Evolutionary conservation across 352 stramenopile genomes (phyloP).

Genomic region (Phytophthora rubi): DNA sequence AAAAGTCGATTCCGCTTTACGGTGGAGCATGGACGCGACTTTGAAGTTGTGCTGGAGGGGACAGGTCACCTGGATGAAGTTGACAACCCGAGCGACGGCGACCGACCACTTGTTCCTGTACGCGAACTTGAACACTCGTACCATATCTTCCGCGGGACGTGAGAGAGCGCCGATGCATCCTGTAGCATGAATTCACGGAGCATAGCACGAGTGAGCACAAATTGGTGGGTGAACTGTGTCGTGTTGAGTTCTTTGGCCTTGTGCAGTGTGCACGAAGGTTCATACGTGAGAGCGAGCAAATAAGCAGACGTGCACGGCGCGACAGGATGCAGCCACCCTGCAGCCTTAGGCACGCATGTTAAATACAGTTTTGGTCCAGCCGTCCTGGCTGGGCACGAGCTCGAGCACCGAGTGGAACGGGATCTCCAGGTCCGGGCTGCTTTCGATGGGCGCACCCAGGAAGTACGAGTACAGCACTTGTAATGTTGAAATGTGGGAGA

Average conservation of each 20-base stretch:
- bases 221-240: conserved; percentile 17
- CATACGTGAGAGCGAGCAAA: conserved; percentile 23
- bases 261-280: conserved; percentile 17
- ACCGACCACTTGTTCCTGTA: conserved; percentile 49
- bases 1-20: conserved; percentile 72
- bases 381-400: conserved; percentile 79
- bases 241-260: conserved; percentile 30
- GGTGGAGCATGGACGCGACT: conserved; percentile 66
- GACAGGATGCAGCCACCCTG: conserved; percentile 15
- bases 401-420: conserved; percentile 87
- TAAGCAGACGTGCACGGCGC: conserved; percentile 17
- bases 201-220: conserved; percentile 26
- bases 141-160: conserved; percentile 54
- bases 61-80: conserved; percentile 69
- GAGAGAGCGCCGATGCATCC: background rate
- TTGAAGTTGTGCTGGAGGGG: conserved; percentile 78
- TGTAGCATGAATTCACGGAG: conserved; percentile 21
- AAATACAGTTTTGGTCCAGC: conserved; percentile 88
- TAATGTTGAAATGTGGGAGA: conserved; percentile 87
- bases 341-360: conserved; percentile 61
- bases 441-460: conserved; percentile 79
- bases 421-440: conserved; percentile 78
- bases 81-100: conserved; percentile 46
- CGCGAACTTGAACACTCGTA: conserved; percentile 54
- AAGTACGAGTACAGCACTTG: conserved; percentile 92